Evolutionary conservation across 805 yeast species (phyloP), one percentile per base, ranked within the genome.

Genomic region (Saccharomycopsis microspora): DNA sequence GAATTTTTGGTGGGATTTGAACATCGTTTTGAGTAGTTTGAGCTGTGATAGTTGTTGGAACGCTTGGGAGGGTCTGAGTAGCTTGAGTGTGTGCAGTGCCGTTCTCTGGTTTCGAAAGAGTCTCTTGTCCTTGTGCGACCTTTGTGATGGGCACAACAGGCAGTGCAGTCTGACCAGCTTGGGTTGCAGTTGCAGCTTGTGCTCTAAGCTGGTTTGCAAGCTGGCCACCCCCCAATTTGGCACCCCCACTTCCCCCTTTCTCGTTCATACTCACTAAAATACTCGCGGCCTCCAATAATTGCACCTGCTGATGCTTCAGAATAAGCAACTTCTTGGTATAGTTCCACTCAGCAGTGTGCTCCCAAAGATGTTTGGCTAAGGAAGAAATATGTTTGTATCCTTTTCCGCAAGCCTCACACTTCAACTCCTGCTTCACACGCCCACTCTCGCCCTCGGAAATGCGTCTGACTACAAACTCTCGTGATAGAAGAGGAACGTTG

Each of bases 311-410:
- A 64, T 85, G 94, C 62, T 85, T 85, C n/a, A 86, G 80, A 36
- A 87, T 85, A 36, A 82, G 68, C 46, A 86, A 67, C 60, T 83
- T 84, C 55, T 85, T 82, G 3, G 95, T 87, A 61, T 82, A 81
- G 57, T 79, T 84, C 96, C 96, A 86, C 60, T 87, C 95, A 0
- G 95, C 95, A 0, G 96, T 86, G 62, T 86, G 96, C 60, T 86
- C 96, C 95, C 95, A 86, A 38, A 86, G 65, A 64, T 85, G 95
- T 62, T 85, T 85, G 3, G 94, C 93, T 51, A 85, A 70, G n/a
- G 89, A 81, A 1, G 88, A 80, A 4, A 86, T 82, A 65, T 86
- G 96, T 61, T 85, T 87, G 61, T 86, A 86, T 28, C 93, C 94
- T 63, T 86, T 86, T 3, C 95, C 95, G 58, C 96, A 86, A 3